Percentiles rank a stretch among this genome's conserved stretches.
Conservation (phyloP, 805 yeast species). For the Pichia scutulata region DNA sequence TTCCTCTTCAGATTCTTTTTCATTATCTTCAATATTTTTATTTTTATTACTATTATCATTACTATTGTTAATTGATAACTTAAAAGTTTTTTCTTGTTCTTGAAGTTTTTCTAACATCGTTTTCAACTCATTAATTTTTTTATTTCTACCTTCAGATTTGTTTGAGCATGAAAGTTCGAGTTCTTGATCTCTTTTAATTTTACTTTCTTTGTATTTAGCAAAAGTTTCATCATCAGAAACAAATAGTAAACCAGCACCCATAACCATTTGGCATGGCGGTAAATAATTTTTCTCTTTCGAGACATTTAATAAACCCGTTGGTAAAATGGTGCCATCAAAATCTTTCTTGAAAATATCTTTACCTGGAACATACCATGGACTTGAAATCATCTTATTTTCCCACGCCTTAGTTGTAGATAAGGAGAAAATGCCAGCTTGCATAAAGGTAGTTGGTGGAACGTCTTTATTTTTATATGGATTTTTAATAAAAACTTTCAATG, state of each 20-base stretch:
- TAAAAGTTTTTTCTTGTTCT: constrained; percentile 9
- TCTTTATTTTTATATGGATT: constrained; percentile 66
- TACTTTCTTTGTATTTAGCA: constrained; percentile 25
- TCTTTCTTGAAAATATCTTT: constrained; percentile 63
- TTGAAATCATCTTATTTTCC: constrained; percentile 74
- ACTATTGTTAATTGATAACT: not conserved
- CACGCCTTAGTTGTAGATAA: constrained; percentile 80
- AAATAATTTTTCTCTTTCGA: constrained; percentile 49
- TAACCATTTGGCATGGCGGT: constrained; percentile 74
- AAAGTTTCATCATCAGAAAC: constrained; percentile 50
- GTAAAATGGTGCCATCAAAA: constrained; percentile 45
- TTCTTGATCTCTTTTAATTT: constrained; percentile 22
- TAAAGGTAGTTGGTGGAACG: constrained; percentile 77
- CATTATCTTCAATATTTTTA: constrained; percentile 14
- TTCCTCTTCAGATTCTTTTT: not conserved
- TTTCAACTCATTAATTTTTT: constrained; percentile 25
- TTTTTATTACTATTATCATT: constrained; percentile 1
- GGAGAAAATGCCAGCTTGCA: constrained; percentile 87
- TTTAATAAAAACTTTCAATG: constrained; percentile 71
- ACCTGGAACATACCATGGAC: constrained; percentile 83
- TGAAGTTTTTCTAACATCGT: constrained; percentile 25
- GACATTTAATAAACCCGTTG: constrained; percentile 53
- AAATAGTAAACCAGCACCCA: constrained; percentile 88
- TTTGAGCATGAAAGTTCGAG: constrained; percentile 24
- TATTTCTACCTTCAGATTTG: constrained; percentile 19